Conservation (phyloP, 2,329 filamentous ascomycete species). For the Kalaharituber pfeilii region DNA sequence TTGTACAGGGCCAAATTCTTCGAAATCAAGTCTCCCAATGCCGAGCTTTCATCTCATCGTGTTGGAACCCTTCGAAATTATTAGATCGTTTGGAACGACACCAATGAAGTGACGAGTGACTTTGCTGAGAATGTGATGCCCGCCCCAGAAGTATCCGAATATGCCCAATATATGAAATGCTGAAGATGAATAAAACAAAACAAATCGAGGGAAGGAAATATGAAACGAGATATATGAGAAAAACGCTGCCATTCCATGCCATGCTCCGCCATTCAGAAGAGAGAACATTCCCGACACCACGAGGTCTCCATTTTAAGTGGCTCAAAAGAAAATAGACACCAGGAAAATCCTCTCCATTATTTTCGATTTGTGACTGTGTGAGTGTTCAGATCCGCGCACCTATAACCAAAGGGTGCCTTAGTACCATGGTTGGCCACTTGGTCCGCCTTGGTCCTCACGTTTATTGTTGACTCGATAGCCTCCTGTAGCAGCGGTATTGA, state of each 20-base stretch:
- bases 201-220: constrained; percentile 8
- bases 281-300: background rate
- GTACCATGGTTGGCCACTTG: constrained; percentile 1
- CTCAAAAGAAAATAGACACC: constrained; percentile 16
- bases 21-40: background rate
- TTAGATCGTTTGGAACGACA: background rate
- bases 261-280: background rate
- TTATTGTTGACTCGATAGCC: constrained; percentile 21
- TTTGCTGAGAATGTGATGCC: background rate
- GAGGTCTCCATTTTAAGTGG: constrained; percentile 13
- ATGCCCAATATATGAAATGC: constrained; percentile 1
- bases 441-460: constrained; percentile 19
- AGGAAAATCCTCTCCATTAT: background rate
- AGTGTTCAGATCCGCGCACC: background rate
- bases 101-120: background rate
- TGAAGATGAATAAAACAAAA: background rate
- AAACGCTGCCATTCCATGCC: constrained; percentile 13
- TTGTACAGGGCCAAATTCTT: background rate
- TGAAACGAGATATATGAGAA: constrained; percentile 9
- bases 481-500: constrained; percentile 12
- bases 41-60: too few relatives aligned
- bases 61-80: too few relatives aligned
- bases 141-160: background rate
- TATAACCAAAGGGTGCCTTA: background rate
- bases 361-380: background rate